Conservation (phyloP, 345 rosid genomes). For the Populus davidiana region DNA sequence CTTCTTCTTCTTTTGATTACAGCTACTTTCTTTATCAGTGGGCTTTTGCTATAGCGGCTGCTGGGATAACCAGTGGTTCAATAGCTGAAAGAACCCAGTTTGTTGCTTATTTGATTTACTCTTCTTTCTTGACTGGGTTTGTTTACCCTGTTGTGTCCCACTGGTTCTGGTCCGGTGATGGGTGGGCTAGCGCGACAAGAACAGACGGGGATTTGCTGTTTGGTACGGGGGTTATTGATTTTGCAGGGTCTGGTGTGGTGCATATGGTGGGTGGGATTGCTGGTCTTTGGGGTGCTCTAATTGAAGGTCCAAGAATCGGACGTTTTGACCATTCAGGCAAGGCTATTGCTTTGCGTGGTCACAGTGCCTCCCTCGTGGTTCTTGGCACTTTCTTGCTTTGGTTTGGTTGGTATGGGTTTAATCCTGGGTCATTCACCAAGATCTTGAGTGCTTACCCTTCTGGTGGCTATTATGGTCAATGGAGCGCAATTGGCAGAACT, state of each 20-base stretch:
- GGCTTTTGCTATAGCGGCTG: slow-evolving; percentile 95
- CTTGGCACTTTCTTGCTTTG: slow-evolving; percentile 72
- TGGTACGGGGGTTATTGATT: slow-evolving; percentile 69
- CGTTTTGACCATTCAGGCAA: slow-evolving; percentile 47
- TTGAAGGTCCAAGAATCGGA: slow-evolving; percentile 78
- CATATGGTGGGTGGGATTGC: slow-evolving; percentile 82
- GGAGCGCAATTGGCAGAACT: slow-evolving; percentile 87
- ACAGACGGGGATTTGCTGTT: slow-evolving; percentile 39
- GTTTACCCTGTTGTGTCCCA: slow-evolving; percentile 90
- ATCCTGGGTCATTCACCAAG: slow-evolving; percentile 63
- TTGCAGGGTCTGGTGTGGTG: slow-evolving; percentile 76
- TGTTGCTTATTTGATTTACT: slow-evolving; percentile 76
- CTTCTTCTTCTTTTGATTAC: slow-evolving; percentile 40
- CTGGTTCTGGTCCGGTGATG: slow-evolving; percentile 87
- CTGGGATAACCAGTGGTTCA: slow-evolving; percentile 91
- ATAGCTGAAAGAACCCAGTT: slow-evolving; percentile 92
- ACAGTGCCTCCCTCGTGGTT: slow-evolving; percentile 68
- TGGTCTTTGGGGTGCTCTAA: slow-evolving; percentile 73
- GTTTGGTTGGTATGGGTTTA: slow-evolving; percentile 88
- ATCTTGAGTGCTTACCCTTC: slow-evolving; percentile 33
- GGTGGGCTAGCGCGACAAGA: slow-evolving; percentile 74
- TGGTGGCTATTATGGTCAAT: slow-evolving; percentile 52
- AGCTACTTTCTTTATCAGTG: slow-evolving; percentile 84
- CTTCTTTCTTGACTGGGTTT: slow-evolving; percentile 77
- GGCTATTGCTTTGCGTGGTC: slow-evolving; percentile 51